Evolutionary conservation across 2,329 filamentous ascomycete genomes (phyloP), one percentile per base, ranked within the genome.

Genomic region (Diaporthe eres): DNA sequence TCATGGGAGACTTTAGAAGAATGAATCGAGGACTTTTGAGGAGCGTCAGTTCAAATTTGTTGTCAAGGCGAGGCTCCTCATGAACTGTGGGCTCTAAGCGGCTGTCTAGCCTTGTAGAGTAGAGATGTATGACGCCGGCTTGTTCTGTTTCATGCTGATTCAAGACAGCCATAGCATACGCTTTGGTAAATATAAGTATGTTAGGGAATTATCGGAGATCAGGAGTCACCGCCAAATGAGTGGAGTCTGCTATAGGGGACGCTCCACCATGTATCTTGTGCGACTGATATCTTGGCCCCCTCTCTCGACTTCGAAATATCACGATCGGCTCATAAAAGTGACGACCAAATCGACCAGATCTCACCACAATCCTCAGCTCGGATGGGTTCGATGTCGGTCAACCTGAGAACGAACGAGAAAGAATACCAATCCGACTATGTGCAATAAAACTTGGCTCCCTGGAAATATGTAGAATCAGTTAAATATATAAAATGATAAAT

Each of bases 221-320:
- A 63, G 49, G 53, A 39, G 58, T 75, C 74, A 75, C 74, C 74
- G 74, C 74, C 70, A 67, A 60, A 75, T 65, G 58, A 51, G 74
- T 75, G 74, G 74, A 37, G 57, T 28, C 49, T 28, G 37, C 39
- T 25, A 58, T 58, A 72, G 60, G 74, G 42, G 74, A 67, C 71
- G 68, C 60, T 75, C 74, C 74, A 75, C 74, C 51, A 28, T 49
- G 17, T 39, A 68, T 53, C 34, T 39, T 34, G 47, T 42, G 47
- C 57, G 34, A 34, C 51, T 61, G 34, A 25, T 42, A 42, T 58
- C 10, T 42, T 34, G 34, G 60, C 28, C 12, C 12, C 28, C 17
- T 22, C 22, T 22, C 22, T 13, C 5, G 13, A 39, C 3, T 17
- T 17, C 22, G 4, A 22, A 17, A 10, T 13, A 25, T 61, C n/a